Evolutionary conservation across 2,329 filamentous ascomycete species (phyloP).

Genomic region (Nigrospora sphaerica): DNA sequence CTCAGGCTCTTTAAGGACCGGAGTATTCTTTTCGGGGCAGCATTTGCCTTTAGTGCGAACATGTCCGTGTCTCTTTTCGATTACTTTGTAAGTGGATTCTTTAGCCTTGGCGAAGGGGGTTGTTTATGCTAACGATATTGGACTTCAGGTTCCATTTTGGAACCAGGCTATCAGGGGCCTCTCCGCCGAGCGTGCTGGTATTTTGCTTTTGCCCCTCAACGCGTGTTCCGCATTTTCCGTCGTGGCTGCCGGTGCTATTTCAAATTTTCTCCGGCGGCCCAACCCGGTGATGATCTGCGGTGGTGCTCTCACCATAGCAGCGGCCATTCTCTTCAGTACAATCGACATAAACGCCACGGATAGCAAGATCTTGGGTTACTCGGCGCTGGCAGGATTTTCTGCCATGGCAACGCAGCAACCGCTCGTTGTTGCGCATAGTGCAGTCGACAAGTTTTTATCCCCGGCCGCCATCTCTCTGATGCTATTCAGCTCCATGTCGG

Average conservation of each 20-base stretch:
- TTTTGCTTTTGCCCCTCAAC: neutral
- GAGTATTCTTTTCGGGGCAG: neutral
- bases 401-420: neutral
- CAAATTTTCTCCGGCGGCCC: neutral
- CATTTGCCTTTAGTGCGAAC: neutral
- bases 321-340: neutral
- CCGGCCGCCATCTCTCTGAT: slow-evolving; percentile 19
- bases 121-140: too few species aligned
- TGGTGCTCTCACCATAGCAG: neutral
- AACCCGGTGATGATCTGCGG: neutral
- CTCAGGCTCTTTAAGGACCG: neutral
- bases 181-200: neutral
- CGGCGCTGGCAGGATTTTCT: neutral
- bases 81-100: neutral
- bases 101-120: too few species aligned
- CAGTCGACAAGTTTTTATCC: neutral
- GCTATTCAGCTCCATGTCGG: slow-evolving; percentile 32
- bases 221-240: neutral
- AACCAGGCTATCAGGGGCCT: neutral
- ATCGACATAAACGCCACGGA: neutral
- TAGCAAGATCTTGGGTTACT: neutral
- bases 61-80: neutral
- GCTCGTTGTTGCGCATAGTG: neutral
- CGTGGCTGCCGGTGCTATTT: neutral
- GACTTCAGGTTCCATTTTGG: neutral